Conservation (phyloP, 106 monocot species). For the Phalaenopsis aphrodite region DNA sequence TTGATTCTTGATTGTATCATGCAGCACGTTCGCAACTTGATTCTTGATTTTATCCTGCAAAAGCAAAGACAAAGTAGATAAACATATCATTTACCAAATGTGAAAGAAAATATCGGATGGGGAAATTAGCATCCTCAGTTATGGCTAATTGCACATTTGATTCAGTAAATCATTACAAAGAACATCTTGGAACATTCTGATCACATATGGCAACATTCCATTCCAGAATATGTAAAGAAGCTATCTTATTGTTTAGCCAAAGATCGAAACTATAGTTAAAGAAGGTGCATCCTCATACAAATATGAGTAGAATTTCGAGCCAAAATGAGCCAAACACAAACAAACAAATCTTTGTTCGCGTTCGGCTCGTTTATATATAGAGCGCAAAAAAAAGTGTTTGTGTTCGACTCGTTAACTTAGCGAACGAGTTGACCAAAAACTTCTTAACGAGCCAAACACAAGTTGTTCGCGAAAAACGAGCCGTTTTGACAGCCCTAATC, state of each 20-base stretch:
- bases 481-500: no score
- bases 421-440: no score
- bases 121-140: neutral
- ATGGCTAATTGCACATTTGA: neutral
- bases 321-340: no score
- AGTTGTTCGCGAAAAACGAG: no score
- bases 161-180: neutral
- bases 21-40: conserved; percentile 76
- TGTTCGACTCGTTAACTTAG: no score
- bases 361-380: no score
- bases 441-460: no score
- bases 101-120: neutral
- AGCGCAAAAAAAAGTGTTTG: no score
- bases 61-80: neutral
- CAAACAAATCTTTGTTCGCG: no score
- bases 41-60: conserved; percentile 79
- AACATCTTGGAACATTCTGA: neutral
- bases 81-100: neutral
- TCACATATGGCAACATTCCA: neutral
- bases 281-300: neutral
- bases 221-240: neutral
- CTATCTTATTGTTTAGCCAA: neutral
- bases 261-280: neutral
- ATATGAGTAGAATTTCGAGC: no score
- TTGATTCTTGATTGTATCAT: conserved; percentile 86